Conservation (phyloP, 345 rosid species). For the Barbarea vulgaris region DNA sequence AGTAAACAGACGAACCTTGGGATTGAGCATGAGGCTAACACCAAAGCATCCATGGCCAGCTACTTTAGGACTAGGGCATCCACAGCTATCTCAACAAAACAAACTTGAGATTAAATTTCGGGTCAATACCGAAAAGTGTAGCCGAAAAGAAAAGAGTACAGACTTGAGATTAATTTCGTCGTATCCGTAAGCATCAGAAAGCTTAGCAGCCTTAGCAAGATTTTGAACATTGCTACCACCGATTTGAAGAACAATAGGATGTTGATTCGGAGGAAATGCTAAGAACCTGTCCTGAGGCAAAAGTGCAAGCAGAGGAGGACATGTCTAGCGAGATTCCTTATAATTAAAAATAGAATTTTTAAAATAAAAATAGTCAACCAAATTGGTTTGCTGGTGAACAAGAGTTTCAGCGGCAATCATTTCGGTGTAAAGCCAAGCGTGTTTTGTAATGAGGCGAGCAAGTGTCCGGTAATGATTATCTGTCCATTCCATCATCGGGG, state of each 20-base stretch:
- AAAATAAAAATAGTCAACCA: constrained; percentile 21
- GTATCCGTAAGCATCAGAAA: constrained; percentile 74
- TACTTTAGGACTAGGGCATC: constrained; percentile 96
- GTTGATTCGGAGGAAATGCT: constrained; percentile 81
- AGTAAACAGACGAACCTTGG: constrained; percentile 66
- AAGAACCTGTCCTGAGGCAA: constrained; percentile 86
- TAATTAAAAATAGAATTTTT: neutral
- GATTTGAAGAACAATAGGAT: constrained; percentile 91
- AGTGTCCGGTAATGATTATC: constrained; percentile 85
- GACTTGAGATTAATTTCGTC: constrained; percentile 97
- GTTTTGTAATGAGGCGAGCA: constrained; percentile 79
- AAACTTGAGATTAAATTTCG: neutral
- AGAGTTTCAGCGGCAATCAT: constrained; percentile 97
- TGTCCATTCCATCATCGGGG: constrained; percentile 99
- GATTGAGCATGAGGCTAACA: constrained; percentile 94
- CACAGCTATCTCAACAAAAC: constrained; percentile 58
- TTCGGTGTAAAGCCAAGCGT: constrained; percentile 97
- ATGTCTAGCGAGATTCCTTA: constrained; percentile 4
- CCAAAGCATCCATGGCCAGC: constrained; percentile 99
- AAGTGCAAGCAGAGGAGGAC: constrained; percentile 15
- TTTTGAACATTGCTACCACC: constrained; percentile 88
- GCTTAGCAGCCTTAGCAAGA: constrained; percentile 89
- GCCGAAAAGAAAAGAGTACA: constrained; percentile 33
- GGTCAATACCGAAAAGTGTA: neutral
- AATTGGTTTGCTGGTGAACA: constrained; percentile 61